Evolutionary conservation across 257 asterid genomes (phyloP).

Genomic region (Solanum gracilifrons): DNA sequence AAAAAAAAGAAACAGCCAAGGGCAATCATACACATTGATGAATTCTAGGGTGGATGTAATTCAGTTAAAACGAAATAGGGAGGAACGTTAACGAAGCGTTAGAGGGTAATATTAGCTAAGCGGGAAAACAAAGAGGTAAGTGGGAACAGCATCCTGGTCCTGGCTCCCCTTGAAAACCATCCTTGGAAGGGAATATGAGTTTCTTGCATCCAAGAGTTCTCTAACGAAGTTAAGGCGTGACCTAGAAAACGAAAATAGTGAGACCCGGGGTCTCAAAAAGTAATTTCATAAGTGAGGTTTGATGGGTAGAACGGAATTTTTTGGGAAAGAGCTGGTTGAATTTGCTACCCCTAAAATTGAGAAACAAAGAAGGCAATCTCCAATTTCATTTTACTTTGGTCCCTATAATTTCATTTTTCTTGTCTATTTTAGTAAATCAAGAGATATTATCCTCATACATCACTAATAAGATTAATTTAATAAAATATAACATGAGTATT

Average conservation of each 20-base stretch:
- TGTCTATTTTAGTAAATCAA: background rate
- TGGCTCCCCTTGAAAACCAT: background rate
- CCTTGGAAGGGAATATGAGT: background rate
- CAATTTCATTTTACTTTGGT: background rate
- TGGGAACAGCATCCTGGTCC: background rate
- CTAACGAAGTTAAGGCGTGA: background rate
- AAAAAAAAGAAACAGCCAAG: background rate
- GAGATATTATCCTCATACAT: too few relatives aligned
- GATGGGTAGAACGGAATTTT: background rate
- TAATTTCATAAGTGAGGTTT: background rate
- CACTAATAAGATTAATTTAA: background rate
- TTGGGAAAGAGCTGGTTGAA: background rate
- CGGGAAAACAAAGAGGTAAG: background rate
- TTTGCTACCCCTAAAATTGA: background rate
- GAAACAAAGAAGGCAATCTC: background rate
- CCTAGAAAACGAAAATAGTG: background rate
- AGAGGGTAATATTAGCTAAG: background rate
- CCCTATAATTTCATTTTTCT: background rate
- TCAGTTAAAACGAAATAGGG: background rate
- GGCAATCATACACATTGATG: background rate
- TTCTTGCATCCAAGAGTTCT: background rate
- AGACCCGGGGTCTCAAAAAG: background rate
- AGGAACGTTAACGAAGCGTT: background rate
- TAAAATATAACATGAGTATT: background rate
- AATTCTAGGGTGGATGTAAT: background rate